These are phyloP conservation scores for Prunus yedoensis DNA, from an alignment of 331 rosid genomes.

Conservation along the genomic window DNA sequence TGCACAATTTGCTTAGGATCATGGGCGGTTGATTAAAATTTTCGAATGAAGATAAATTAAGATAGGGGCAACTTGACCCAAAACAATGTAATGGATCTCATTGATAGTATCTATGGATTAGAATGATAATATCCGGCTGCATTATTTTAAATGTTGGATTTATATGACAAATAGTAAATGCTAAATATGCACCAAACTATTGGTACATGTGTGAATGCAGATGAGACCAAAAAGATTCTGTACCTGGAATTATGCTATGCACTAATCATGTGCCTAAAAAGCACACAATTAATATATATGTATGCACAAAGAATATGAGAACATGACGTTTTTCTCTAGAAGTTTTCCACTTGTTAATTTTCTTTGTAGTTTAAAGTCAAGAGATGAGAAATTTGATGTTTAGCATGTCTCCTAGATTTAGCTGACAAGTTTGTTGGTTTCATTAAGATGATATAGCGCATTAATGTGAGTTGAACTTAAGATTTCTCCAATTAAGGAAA, in stretches of 20 bases:
- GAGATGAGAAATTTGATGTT: neutral
- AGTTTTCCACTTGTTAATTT: neutral
- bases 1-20: neutral
- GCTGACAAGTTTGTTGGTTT: neutral
- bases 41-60: too few species aligned
- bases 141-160: neutral
- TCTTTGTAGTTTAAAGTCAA: constrained; percentile 3
- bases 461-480: too few species aligned
- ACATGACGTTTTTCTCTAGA: constrained; percentile 26
- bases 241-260: neutral
- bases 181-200: neutral
- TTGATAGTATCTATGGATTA: neutral
- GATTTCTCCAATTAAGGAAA: too few species aligned
- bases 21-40: too few species aligned
- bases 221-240: constrained; percentile 2
- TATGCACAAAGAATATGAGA: constrained; percentile 17
- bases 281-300: constrained; percentile 10
- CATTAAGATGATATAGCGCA: neutral
- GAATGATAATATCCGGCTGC: too few species aligned
- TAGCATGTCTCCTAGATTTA: constrained; percentile 2
- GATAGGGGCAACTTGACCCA: neutral
- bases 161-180: neutral
- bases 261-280: constrained; percentile 19
- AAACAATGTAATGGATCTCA: neutral
- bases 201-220: neutral